These are phyloP conservation scores for Hymenoscyphus occultus DNA, from an alignment of 2,329 filamentous ascomycete genomes.

Conservation along the genomic window DNA sequence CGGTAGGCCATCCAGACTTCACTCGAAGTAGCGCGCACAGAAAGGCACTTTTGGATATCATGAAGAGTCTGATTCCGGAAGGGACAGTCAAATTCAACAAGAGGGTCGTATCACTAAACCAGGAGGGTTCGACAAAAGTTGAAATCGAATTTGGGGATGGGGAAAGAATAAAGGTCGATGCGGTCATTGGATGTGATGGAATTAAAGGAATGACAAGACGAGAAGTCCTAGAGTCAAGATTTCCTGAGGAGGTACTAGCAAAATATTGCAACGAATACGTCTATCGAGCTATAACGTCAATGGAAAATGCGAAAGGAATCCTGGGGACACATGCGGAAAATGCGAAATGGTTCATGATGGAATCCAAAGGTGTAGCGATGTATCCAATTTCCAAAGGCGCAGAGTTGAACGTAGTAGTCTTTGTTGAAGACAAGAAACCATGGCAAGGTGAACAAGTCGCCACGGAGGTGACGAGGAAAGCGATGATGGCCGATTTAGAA, in stretches of 20 bases:
- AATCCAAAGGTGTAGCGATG: constrained; percentile 50
- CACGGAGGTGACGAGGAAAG: constrained; percentile 40
- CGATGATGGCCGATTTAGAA: constrained; percentile 41
- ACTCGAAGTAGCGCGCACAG: constrained; percentile 43
- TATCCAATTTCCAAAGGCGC: constrained; percentile 56
- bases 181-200: constrained; percentile 45
- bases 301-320: constrained; percentile 46
- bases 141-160: constrained; percentile 43
- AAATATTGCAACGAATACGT: constrained; percentile 55
- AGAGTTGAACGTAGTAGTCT: constrained; percentile 54
- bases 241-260: constrained; percentile 29
- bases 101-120: constrained; percentile 28
- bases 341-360: constrained; percentile 42
- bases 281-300: constrained; percentile 58
- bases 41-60: constrained; percentile 43
- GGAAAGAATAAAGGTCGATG: constrained; percentile 39
- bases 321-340: constrained; percentile 43
- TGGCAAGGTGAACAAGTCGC: constrained; percentile 41
- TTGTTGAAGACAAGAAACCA: constrained; percentile 40
- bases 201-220: constrained; percentile 55
- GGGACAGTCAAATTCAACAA: constrained; percentile 34
- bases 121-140: constrained; percentile 9
- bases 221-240: constrained; percentile 44
- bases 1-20: constrained; percentile 39
- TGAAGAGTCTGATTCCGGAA: constrained; percentile 40